Evolutionary conservation across 164 flowering plant species (phyloP), one percentile per base, ranked within the genome.

Genomic region (Hamamelis virginiana): DNA sequence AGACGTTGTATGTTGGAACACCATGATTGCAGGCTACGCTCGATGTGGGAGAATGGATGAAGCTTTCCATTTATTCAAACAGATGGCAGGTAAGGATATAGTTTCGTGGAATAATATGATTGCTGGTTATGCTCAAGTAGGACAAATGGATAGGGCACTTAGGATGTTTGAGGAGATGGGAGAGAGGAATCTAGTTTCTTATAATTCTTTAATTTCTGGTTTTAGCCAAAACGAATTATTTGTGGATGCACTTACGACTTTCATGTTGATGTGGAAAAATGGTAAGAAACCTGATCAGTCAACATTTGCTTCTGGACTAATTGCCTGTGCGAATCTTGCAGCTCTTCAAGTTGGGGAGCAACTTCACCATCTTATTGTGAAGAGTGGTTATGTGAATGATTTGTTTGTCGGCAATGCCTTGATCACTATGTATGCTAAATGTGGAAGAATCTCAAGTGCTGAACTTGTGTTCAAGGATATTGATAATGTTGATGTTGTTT

Each of bases 71-170:
- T 60, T 79, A 6, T 75, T 79, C 33, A 64, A 64, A 10, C 66
- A 68, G 46, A 70, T 76, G 72, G 51, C 19, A 1, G 46, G 61
- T 10, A 73, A 67, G 46, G 69, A 79, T 47, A 12, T 53, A 5
- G 82, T 79, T 62, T 48, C 82, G 9, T 79, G 79, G 75, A 79
- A 79, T 48, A 72, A 70, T 12, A 76, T 79, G 76, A 72, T 79
- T 45, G 60, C 72, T 27, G 77, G 79, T 12, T 75, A 69, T 70
- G 79, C 77, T 45, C 66, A 75, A 56, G 66, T 25, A 47, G 79
- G 82, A 28, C 57, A 73, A 44, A 76, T 79, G 77, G 69, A 69
- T 65, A 68, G n/a, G 43, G 79, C 72, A 23, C n/a, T 72, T n/a
- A 44, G 61, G 43, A 45, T 73, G 15, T 76, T 79, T 59, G 48